Conservation (phyloP, 2,329 filamentous ascomycete genomes). For the Cercospora sp. region DNA sequence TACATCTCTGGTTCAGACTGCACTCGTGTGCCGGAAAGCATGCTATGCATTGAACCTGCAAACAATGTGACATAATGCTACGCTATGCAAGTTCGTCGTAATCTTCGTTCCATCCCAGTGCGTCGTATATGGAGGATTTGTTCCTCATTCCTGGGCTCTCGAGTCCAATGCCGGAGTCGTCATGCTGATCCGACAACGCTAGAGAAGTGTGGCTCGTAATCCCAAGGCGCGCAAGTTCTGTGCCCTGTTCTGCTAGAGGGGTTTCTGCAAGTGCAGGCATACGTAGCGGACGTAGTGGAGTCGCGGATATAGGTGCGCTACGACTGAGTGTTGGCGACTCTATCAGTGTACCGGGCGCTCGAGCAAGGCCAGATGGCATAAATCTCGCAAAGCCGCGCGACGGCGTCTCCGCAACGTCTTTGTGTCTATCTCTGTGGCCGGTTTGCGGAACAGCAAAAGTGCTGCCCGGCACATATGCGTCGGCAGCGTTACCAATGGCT, state of each 20-base stretch:
- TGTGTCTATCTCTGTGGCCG: conserved; percentile 27
- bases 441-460: conserved; percentile 37
- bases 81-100: conserved; percentile 36
- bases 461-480: conserved; percentile 15
- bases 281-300: conserved; percentile 20
- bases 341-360: conserved; percentile 26
- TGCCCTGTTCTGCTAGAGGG: conserved; percentile 2
- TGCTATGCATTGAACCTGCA: neutral
- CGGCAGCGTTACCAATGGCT: conserved; percentile 34
- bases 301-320: conserved; percentile 19
- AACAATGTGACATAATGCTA: conserved; percentile 5
- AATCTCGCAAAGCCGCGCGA: conserved; percentile 42
- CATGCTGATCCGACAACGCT: neutral
- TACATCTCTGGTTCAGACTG: neutral
- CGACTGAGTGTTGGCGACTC: conserved; percentile 29
- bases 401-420: conserved; percentile 46
- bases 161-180: conserved; percentile 15
- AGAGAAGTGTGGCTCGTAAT: neutral
- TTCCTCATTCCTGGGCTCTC: conserved; percentile 8
- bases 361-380: conserved; percentile 28
- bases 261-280: conserved; percentile 25
- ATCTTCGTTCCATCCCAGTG: conserved; percentile 51
- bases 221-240: neutral
- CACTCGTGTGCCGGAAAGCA: neutral
- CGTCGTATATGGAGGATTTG: conserved; percentile 40